Evolutionary conservation across 1,139 yeast genomes (phyloP), one percentile per base, ranked within the genome.

Genomic region (Suhomyces kunorum): DNA sequence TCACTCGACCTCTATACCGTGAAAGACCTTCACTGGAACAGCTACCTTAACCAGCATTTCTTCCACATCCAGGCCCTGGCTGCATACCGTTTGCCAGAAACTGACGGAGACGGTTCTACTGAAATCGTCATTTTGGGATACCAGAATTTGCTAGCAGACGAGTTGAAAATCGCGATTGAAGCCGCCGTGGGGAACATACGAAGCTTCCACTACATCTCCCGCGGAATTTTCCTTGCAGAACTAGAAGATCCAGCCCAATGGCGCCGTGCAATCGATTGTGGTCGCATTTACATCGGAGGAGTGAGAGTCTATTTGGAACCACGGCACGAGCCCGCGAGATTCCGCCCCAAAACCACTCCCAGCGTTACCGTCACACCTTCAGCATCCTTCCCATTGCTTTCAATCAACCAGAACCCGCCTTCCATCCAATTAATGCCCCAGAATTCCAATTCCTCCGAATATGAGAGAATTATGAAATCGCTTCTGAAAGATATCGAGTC

Each of bases 401-500:
- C n/a, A n/a, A n/a, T n/a, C n/a, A 20, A 20, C 24, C 24, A 20
- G 24, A 3, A 8, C n/a, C n/a, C n/a, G n/a, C n/a, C n/a, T n/a
- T n/a, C n/a, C n/a, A n/a, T n/a, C n/a, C 16, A 6, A 2, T 4
- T 11, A 25, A 25, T n/a, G 5, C 15, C 5, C 9, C 15, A 12
- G 5, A 28, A 28, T n/a, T n/a, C 17, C n/a, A 20, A 9, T 7
- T 18, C 24, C 9, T 18, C 32, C 15, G 14, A n/a, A 5, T 33
- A 33, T 14, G 11, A 12, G 6, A 22, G 31, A 8, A 33, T 33
- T 11, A 33, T 33, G 36, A 26, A 26, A 26, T 25, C 19, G 26
- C 26, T 33, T 6, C 36, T 33, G 36, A n/a, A 22, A 26, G 36
- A 33, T 19, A 33, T 33, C 7, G 25, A 33, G 11, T 7, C 24